Evolutionary conservation across 2,329 filamentous ascomycete species (phyloP), one percentile per base, ranked within the genome.

Genomic region (Fusarium pseudoanthophilum): DNA sequence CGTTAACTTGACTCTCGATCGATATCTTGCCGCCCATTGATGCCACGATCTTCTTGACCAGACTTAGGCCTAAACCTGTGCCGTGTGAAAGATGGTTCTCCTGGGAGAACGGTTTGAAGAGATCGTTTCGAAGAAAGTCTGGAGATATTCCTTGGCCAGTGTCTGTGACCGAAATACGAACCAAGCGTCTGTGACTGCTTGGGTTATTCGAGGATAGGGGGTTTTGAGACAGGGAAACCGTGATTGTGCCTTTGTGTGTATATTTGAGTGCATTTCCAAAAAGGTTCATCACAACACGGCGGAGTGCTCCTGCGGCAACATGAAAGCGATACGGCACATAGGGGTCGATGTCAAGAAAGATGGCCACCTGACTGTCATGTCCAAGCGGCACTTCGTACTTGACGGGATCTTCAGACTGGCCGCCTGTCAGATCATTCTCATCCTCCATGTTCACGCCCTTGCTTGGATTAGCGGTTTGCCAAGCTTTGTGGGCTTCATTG

Each of bases 21-120:
- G 87, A 83, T 61, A 93, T 88, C 10, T 83, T 85, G 0, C 91
- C 91, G 32, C 86, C 85, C 4, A 93, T 82, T 18, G 87, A 85
- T n/a, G 86, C 84, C 2, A 91, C 87, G 9, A 93, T 88, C 64
- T 84, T 82, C 21, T 87, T 85, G 8, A 93, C 91, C 13, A 93
- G 88, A 40, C 88, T 91, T 39, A 93, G 81, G 0, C 92, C 92
- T 1, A 93, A 82, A 0, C 91, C 91, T 3, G 89, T 88, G 0
- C 91, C 91, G 1, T 87, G 85, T 0, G 87, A 84, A 7, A 93
- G 80, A 0, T 83, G 81, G 57, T 92, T 86, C 75, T 93, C 92
- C 71, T 93, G 91, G 0, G 85, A 81, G 64, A 92, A 92, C 0
- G 91, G 89, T 0, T 86, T 89, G 76, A 91, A 93, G 0, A 92